These are phyloP conservation scores for Cytidiella melzeri DNA, from an alignment of 768 basidiomycete species.

Conservation along the genomic window DNA sequence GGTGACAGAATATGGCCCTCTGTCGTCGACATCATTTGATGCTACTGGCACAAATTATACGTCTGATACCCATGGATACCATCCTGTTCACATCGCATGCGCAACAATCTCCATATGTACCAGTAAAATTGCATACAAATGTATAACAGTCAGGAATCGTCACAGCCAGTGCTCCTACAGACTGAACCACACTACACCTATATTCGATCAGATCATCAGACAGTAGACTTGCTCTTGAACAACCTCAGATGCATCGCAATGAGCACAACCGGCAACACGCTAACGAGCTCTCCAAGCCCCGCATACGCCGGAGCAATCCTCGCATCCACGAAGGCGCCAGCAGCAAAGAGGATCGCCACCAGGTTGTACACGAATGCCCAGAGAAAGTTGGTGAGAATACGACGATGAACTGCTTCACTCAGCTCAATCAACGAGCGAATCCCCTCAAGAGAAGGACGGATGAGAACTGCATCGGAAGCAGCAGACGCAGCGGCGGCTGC, in stretches of 20 bases:
- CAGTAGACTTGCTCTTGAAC: constrained; percentile 16
- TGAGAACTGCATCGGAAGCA: constrained; percentile 43
- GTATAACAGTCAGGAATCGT: too few relatives aligned
- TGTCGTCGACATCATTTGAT: constrained; percentile 35
- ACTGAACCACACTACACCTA: too few relatives aligned
- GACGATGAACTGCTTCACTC: constrained; percentile 27
- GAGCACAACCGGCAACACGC: constrained; percentile 35
- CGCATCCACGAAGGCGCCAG: constrained; percentile 39
- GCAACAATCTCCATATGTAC: too few relatives aligned
- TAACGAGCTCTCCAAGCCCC: constrained; percentile 38
- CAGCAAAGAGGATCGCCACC: constrained; percentile 42
- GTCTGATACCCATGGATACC: too few relatives aligned
- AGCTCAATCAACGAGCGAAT: constrained; percentile 35
- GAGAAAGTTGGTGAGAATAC: constrained; percentile 30
- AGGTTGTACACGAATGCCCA: constrained; percentile 40
- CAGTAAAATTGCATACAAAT: too few relatives aligned
- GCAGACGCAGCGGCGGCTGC: constrained; percentile 34
- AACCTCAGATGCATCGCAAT: constrained; percentile 28
- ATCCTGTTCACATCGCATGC: too few relatives aligned
- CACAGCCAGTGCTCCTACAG: too few relatives aligned
- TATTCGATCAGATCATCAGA: too few relatives aligned
- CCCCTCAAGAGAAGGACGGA: constrained; percentile 26
- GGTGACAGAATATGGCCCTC: constrained; percentile 36
- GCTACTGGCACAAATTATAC: too few relatives aligned
- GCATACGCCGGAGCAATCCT: constrained; percentile 37